phyloP scores from a whole-genome alignment of 805 yeast species.

The Yarrowia sp. region DNA sequence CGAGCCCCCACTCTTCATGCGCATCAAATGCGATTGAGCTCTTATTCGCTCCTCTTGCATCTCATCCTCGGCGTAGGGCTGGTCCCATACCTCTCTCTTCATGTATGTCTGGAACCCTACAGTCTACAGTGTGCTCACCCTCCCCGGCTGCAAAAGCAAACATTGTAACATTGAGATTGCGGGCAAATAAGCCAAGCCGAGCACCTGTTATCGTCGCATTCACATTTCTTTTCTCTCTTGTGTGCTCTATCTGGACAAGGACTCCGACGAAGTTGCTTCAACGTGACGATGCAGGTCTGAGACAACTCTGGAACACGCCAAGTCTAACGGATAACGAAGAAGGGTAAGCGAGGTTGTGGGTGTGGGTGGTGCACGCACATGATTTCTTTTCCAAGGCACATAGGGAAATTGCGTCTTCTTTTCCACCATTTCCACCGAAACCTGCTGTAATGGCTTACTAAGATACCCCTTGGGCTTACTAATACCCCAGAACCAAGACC shows the following conservation, averaged over 20 bases:
- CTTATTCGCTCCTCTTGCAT: no score
- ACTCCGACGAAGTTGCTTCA: background rate
- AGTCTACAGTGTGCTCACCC: background rate
- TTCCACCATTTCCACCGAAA: no score
- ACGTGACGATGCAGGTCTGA: constrained; percentile 7
- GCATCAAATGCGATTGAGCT: no score
- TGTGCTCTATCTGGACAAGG: background rate
- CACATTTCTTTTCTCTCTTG: background rate
- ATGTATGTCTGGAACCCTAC: no score
- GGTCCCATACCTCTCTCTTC: no score
- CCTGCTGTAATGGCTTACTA: no score
- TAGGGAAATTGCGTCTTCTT: no score
- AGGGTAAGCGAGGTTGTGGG: no score
- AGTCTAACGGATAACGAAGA: no score
- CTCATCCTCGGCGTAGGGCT: no score
- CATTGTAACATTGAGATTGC: background rate
- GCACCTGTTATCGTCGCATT: background rate
- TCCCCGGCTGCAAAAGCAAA: background rate
- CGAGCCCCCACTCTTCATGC: no score
- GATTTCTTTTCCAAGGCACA: background rate
- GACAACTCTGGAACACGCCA: constrained; percentile 1
- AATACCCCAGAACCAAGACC: background rate
- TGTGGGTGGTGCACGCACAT: background rate
- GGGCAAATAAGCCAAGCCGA: background rate
- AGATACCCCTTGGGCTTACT: no score